A percentile compares a stretch with the other conserved stretches of the same genome.
These are phyloP conservation scores for Stevia rebaudiana DNA, from an alignment of 140 eudicot genomes.

Conservation along the genomic window DNA sequence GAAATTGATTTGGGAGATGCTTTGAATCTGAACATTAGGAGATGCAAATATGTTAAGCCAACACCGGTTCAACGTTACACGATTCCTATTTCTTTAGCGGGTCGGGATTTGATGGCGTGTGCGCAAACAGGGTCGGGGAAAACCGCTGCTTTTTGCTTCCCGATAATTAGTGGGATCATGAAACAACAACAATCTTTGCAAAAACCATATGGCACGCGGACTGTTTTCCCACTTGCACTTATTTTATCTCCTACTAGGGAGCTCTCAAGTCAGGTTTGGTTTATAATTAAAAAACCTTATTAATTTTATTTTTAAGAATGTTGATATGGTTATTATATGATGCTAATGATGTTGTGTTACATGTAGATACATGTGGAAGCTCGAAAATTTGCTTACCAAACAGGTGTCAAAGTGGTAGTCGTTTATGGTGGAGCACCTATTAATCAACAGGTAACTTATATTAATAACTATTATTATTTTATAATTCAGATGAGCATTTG, in stretches of 20 bases:
- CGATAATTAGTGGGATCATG: conserved; percentile 86
- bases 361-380: conserved; percentile 76
- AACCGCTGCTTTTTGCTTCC: conserved; percentile 90
- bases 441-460: conserved; percentile 58
- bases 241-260: conserved; percentile 86
- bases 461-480: not conserved
- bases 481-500: not conserved
- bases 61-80: conserved; percentile 87
- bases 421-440: conserved; percentile 94
- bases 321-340: not conserved
- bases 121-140: conserved; percentile 94
- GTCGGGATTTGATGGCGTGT: conserved; percentile 93
- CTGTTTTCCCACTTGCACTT: conserved; percentile 72
- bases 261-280: conserved; percentile 73
- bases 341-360: conserved; percentile 11
- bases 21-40: conserved; percentile 61
- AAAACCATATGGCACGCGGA: conserved; percentile 54
- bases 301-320: not conserved
- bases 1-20: conserved; percentile 85
- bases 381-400: conserved; percentile 70
- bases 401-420: conserved; percentile 87
- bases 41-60: conserved; percentile 91
- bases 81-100: conserved; percentile 79
- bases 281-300: not conserved
- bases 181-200: conserved; percentile 38